Evolutionary conservation across 2,329 filamentous ascomycete species (phyloP).

Genomic region (Cryphonectria radicalis): DNA sequence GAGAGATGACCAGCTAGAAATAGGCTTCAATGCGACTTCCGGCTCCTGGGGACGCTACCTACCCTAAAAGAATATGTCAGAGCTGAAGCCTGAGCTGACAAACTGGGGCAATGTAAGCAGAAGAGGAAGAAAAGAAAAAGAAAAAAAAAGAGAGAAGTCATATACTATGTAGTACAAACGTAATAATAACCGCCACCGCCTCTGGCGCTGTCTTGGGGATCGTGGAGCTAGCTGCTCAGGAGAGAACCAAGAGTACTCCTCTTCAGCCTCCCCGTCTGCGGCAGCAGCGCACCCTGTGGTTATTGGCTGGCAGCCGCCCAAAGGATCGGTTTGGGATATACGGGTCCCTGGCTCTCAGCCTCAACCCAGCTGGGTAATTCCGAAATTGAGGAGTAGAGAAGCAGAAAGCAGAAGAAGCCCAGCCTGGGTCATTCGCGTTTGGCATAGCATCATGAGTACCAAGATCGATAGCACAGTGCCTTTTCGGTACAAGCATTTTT

Average conservation of each 20-base stretch:
- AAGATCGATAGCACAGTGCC: not conserved
- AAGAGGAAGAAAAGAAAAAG: not conserved
- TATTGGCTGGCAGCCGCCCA: slow-evolving; percentile 1
- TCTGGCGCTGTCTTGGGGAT: not conserved
- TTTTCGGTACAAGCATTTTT: not conserved
- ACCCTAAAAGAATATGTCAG: not conserved
- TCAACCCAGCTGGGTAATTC: not conserved
- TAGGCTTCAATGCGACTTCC: not conserved
- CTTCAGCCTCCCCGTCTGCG: not conserved
- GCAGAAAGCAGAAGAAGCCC: too few species aligned
- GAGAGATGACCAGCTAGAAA: not conserved
- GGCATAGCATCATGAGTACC: not conserved
- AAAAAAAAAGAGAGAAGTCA: not conserved
- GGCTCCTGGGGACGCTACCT: not conserved
- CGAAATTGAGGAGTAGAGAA: not conserved
- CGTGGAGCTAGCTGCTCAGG: not conserved
- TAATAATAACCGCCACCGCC: not conserved
- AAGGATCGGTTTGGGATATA: slow-evolving; percentile 4
- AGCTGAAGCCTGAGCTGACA: not conserved
- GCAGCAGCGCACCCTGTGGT: not conserved
- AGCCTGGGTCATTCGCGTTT: not conserved
- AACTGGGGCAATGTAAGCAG: not conserved
- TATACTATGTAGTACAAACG: not conserved
- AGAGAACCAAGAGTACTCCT: not conserved
- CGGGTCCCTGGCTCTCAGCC: not conserved